Evolutionary conservation across 805 yeast species (phyloP), one percentile per base, ranked within the genome.

Genomic region (Candida sithepensis): DNA sequence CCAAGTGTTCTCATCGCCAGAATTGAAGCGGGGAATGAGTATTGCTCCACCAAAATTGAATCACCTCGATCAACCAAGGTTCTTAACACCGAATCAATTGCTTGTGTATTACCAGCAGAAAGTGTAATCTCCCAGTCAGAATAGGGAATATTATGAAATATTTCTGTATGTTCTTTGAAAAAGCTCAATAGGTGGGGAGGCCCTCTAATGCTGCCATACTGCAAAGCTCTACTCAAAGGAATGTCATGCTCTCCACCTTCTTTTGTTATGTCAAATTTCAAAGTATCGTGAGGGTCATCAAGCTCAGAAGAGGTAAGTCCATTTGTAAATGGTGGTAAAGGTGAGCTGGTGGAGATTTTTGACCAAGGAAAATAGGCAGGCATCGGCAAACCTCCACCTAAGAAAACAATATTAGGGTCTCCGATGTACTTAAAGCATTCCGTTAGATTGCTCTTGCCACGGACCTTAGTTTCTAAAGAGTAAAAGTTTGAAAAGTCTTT

Each of bases 331-430:
- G 96, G 95, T 19, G 94, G 85, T 10, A 81, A 73, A 47, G 96
- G 96, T 5, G 89, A 73, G 47, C 79, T 80, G 13, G 85, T 84
- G 19, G 75, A 65, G 48, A 92, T 65, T 55, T 81, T 79, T 60
- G 89, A 88, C 78, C 92, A 88, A 39, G 99, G 98, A 77, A 92
- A 92, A 69, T 88, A 86, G 53, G 85, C 91, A 20, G 96, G 72
- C 65, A 88, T 71, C 10, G 99, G 99, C 57, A 92, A 78, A 8
- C 99, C 99, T 58, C 98, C 99, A 45, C 97, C 98, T 47, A 92
- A 77, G 63, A 90, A 91, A 46, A 89, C 82, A 62, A 94, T 74
- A 46, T 84, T 80, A 32, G 96, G 96, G 53, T 79, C 76, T 34
- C 72, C 71, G 60, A 72, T 84, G 71, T 86, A 85, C 63, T 82